phyloP scores from a whole-genome alignment of 2,329 filamentous ascomycete genomes.

The Tolypocladium tropicale region DNA sequence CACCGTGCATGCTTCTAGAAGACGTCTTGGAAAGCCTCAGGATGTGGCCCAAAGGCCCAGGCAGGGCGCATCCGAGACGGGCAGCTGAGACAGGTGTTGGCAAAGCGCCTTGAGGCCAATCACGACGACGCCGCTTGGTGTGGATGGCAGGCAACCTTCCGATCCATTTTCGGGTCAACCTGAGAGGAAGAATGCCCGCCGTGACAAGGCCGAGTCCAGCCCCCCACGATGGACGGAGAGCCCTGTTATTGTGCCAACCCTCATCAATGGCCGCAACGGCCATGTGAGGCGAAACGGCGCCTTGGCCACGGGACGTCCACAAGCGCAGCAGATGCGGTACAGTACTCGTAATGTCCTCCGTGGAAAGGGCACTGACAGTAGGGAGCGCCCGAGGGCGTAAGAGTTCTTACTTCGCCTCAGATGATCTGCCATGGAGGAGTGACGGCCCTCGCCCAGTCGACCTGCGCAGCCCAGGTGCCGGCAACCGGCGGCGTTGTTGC shows the following conservation, averaged over 20 bases:
- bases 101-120: not conserved
- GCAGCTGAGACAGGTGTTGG: not conserved
- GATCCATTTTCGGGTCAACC: not conserved
- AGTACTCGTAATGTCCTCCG: too few relatives aligned
- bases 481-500: not conserved
- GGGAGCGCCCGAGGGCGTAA: not conserved
- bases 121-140: not conserved
- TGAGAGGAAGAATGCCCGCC: too few relatives aligned
- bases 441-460: not conserved
- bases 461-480: not conserved
- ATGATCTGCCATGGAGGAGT: too few relatives aligned
- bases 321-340: not conserved
- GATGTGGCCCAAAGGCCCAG: not conserved
- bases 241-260: too few relatives aligned
- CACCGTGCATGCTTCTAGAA: conserved; percentile 8
- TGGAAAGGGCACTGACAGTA: not conserved
- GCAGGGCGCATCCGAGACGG: not conserved
- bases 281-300: not conserved
- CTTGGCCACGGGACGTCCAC: not conserved
- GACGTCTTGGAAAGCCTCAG: conserved; percentile 1
- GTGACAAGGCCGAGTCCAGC: too few relatives aligned
- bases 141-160: not conserved
- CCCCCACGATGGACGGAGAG: not conserved
- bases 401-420: not conserved
- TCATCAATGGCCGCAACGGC: not conserved